Evolutionary conservation across 2,329 filamentous ascomycete species (phyloP).

Genomic region (Talaromyces atroroseus): DNA sequence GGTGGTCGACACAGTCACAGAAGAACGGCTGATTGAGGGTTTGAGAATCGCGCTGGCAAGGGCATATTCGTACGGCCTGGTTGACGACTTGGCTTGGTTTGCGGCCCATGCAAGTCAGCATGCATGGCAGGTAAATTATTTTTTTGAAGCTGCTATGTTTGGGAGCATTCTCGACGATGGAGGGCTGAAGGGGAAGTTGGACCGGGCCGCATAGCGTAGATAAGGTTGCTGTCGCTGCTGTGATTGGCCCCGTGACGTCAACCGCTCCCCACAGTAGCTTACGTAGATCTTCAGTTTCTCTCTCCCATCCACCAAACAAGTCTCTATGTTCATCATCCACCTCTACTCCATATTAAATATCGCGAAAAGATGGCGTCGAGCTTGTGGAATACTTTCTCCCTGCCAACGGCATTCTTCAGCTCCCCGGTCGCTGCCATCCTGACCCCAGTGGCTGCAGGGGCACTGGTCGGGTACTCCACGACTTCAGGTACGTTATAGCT

Average conservation of each 20-base stretch:
- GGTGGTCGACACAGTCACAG: constrained; percentile 11
- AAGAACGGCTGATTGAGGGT: constrained; percentile 14
- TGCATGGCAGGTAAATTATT: constrained; percentile 24
- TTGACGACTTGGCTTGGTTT: constrained; percentile 21
- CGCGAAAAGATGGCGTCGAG: constrained; percentile 1
- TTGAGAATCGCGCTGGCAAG: constrained; percentile 16
- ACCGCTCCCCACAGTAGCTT: not conserved
- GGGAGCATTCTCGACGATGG: constrained; percentile 16
- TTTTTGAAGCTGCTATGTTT: constrained; percentile 17
- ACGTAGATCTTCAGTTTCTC: not conserved
- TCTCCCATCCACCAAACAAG: not conserved
- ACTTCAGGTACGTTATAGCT: constrained; percentile 19
- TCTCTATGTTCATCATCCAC: not conserved
- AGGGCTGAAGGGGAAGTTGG: constrained; percentile 13
- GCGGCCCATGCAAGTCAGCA: constrained; percentile 23
- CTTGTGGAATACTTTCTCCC: constrained; percentile 15
- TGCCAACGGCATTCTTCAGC: constrained; percentile 26
- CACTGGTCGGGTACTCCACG: constrained; percentile 26
- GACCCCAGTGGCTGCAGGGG: constrained; percentile 24
- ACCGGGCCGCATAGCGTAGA: constrained; percentile 1
- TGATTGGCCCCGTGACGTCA: not conserved
- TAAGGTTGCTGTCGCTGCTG: not conserved
- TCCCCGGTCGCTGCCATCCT: constrained; percentile 27
- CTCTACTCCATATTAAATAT: not conserved
- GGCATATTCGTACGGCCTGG: constrained; percentile 16